Evolutionary conservation across 768 basidiomycete species (phyloP), one percentile per base, ranked within the genome.

Genomic region (Lactarius akahatsu): DNA sequence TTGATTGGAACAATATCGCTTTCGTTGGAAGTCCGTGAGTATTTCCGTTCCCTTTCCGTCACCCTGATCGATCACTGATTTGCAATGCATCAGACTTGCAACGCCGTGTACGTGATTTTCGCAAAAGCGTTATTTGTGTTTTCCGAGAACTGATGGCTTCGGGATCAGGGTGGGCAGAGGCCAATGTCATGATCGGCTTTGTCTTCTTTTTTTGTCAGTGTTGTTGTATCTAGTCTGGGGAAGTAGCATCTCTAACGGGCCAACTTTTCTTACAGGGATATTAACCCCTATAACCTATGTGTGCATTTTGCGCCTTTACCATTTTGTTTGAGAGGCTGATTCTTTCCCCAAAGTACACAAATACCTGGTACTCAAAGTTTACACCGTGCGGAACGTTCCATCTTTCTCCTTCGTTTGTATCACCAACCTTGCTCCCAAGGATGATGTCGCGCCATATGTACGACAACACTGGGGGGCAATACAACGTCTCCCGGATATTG

Each of bases 1-100:
- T 94, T 73, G 92, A 93, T 71, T 94, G 92, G 92, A 80, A 86
- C 4, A 87, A 71, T 16, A 71, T 71, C 60, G 70, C 70, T 40
- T 71, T 63, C 60, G 69, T 69, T 18, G 70, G 70, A 20, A 71
- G 70, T 59, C 70, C 70, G 70, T 71, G 41, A 61, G 70, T 69
- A 5, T 47, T 38, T 23, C 26, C 32, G 3, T 55, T 23, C 7
- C 8, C 7, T 38, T 40, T n/a, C 16, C 26, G n/a, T 1, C 2
- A 23, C 50, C 15, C 23, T 28, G 32, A 11, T 63, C 28, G 36
- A 13, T 23, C 38, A 20, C 50, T 62, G 59, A 59, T 30, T 9
- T 16, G 36, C 4, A 36, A 45, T 40, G 34, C 56, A 40, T 56
- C 3, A 71, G 70, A 23, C 84, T 93, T 50, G 88, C 89, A 4